Conservation (phyloP, 1,284 basidiomycete genomes). For the Tylopilus sp. region DNA sequence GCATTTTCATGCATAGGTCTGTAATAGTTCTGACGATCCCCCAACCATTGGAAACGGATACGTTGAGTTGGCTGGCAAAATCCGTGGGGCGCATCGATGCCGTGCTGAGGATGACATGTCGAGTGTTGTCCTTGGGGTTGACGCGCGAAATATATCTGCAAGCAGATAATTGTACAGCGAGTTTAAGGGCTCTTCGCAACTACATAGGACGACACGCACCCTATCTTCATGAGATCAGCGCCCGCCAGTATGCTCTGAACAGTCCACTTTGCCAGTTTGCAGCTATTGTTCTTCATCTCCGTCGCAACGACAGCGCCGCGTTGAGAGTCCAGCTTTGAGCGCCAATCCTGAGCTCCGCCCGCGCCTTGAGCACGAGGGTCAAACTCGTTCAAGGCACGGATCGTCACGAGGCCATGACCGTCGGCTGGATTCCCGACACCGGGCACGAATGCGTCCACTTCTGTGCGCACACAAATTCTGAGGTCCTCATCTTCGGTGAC, state of each 20-base stretch:
- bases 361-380: conserved; percentile 89
- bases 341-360: conserved; percentile 96
- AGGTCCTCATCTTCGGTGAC: conserved; percentile 88
- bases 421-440: conserved; percentile 62
- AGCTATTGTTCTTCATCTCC: conserved; percentile 99
- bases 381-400: conserved; percentile 97
- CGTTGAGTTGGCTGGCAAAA: conserved; percentile 93
- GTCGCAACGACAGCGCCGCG: conserved; percentile 97
- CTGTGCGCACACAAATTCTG: conserved; percentile 90
- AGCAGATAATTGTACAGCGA: conserved; percentile 11
- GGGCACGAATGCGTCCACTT: conserved; percentile 87
- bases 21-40: conserved; percentile 95
- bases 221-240: conserved; percentile 97
- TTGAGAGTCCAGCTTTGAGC: conserved; percentile 92
- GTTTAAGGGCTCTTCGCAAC: conserved; percentile 2
- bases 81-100: conserved; percentile 94
- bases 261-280: conserved; percentile 97
- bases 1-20: conserved; percentile 91
- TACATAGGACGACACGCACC: conserved; percentile 50
- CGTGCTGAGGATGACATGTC: conserved; percentile 94
- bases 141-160: conserved; percentile 87
- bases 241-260: conserved; percentile 95
- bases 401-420: conserved; percentile 82
- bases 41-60: conserved; percentile 96
- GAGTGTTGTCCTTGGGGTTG: conserved; percentile 90